Percentiles rank a stretch among this genome's conserved stretches.
Conservation (phyloP, 2,329 filamentous ascomycete genomes). For the Neofusicoccum sp. region DNA sequence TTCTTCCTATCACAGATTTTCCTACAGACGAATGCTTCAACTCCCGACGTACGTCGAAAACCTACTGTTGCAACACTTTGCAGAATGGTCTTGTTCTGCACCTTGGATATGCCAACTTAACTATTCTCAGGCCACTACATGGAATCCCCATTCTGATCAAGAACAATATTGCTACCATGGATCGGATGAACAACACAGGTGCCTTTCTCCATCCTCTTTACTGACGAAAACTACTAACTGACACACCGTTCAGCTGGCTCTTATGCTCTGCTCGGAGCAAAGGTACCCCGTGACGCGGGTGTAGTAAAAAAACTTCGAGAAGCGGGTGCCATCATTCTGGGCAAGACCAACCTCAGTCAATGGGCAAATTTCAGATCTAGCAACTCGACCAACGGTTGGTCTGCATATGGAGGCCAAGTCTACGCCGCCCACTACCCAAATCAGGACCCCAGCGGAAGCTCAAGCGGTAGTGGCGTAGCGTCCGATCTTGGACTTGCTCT, state of each 20-base stretch:
- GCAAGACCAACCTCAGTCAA: constrained; percentile 66
- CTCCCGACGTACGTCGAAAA: too few species aligned
- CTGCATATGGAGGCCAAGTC: constrained; percentile 64
- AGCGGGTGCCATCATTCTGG: constrained; percentile 65
- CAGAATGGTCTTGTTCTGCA: too few species aligned
- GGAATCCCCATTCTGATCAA: constrained; percentile 69
- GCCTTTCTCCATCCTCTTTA: not conserved
- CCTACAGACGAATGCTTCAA: too few species aligned
- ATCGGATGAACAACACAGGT: constrained; percentile 63
- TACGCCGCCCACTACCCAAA: constrained; percentile 62
- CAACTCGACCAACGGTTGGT: constrained; percentile 66
- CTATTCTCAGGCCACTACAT: constrained; percentile 54
- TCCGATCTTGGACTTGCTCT: constrained; percentile 62
- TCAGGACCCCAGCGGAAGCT: constrained; percentile 65
- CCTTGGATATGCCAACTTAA: not conserved
- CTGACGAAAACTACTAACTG: too few species aligned
- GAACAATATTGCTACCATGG: constrained; percentile 66
- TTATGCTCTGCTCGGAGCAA: constrained; percentile 62
- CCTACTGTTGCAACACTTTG: too few species aligned
- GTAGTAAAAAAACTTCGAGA: constrained; percentile 62
- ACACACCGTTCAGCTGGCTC: constrained; percentile 54
- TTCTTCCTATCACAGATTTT: too few species aligned
- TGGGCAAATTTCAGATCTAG: constrained; percentile 65
- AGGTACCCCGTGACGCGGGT: constrained; percentile 59
- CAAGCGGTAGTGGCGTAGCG: constrained; percentile 64